Conservation (phyloP, 192 early-diverging fungal genomes). For the Entophlyctis helioformis region DNA sequence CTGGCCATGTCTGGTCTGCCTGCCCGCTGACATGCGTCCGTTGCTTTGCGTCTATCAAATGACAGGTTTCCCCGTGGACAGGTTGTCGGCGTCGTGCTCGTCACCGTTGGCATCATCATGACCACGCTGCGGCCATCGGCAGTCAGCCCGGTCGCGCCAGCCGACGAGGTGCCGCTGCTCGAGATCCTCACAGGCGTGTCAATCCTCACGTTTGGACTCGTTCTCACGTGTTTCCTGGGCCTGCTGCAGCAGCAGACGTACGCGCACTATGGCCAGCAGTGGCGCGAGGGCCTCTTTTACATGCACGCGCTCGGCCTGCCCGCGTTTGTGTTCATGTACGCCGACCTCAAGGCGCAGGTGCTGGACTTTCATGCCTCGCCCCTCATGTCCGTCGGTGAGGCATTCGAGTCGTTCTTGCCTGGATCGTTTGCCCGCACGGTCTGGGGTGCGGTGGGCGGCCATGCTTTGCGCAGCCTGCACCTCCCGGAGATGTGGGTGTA, state of each 20-base stretch:
- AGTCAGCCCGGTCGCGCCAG: neutral
- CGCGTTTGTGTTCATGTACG: conserved; percentile 61
- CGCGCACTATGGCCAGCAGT: conserved; percentile 60
- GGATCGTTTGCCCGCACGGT: conserved; percentile 1
- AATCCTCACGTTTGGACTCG: conserved; percentile 57
- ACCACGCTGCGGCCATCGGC: conserved; percentile 40
- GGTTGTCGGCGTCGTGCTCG: conserved; percentile 54
- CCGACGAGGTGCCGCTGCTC: neutral
- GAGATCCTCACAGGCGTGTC: conserved; percentile 58
- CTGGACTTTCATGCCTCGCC: conserved; percentile 42
- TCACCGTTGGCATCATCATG: conserved; percentile 62
- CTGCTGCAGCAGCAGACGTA: conserved; percentile 76
- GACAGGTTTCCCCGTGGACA: conserved; percentile 31
- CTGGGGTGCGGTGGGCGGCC: conserved; percentile 7
- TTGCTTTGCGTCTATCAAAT: too few relatives aligned
- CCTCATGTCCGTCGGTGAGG: conserved; percentile 9
- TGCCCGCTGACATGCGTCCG: too few relatives aligned
- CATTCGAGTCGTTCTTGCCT: conserved; percentile 5
- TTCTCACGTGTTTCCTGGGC: conserved; percentile 69
- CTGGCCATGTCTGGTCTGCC: too few relatives aligned
- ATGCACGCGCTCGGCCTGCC: conserved; percentile 71
- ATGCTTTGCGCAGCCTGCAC: conserved; percentile 15
- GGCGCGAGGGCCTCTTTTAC: conserved; percentile 87
- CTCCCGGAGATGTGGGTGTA: conserved; percentile 64
- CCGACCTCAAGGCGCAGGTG: conserved; percentile 51